Evolutionary conservation across 2,329 filamentous ascomycete genomes (phyloP).

Genomic region (Alternaria gansuensis): DNA sequence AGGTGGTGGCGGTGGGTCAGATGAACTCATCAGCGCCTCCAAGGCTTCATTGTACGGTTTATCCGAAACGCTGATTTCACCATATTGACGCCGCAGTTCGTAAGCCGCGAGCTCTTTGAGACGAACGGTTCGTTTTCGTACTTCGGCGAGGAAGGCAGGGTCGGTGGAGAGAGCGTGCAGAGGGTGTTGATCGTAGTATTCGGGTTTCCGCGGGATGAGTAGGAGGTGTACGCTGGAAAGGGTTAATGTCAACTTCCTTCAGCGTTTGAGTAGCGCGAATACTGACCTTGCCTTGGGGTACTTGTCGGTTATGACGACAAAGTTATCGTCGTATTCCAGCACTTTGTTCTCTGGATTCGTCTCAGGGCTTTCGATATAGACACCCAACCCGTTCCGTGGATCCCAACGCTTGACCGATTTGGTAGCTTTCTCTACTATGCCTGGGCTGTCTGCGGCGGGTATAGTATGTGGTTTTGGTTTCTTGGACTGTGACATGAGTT

Average conservation of each 20-base stretch:
- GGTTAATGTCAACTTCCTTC: slow-evolving; percentile 44
- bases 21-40: slow-evolving; percentile 58
- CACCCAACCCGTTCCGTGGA: slow-evolving; percentile 68
- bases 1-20: slow-evolving; percentile 35
- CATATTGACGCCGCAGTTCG: slow-evolving; percentile 76
- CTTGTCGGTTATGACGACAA: slow-evolving; percentile 80
- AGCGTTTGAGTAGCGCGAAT: background rate
- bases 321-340: slow-evolving; percentile 72
- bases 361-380: slow-evolving; percentile 72
- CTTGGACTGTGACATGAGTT: slow-evolving; percentile 57
- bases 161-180: slow-evolving; percentile 77
- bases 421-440: slow-evolving; percentile 27
- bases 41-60: slow-evolving; percentile 67
- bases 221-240: slow-evolving; percentile 75
- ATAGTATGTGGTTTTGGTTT: slow-evolving; percentile 43
- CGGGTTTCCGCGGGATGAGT: slow-evolving; percentile 77
- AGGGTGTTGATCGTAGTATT: slow-evolving; percentile 72
- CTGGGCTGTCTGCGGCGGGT: slow-evolving; percentile 14
- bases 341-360: slow-evolving; percentile 67
- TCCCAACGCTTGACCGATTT: slow-evolving; percentile 37
- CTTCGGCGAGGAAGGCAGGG: slow-evolving; percentile 69
- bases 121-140: slow-evolving; percentile 67
- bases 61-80: slow-evolving; percentile 70
- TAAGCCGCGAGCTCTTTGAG: slow-evolving; percentile 72
- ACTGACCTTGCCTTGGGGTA: slow-evolving; percentile 74